phyloP scores from a whole-genome alignment of 176 grass and related monocot genomes.

The Typha latifolia region DNA sequence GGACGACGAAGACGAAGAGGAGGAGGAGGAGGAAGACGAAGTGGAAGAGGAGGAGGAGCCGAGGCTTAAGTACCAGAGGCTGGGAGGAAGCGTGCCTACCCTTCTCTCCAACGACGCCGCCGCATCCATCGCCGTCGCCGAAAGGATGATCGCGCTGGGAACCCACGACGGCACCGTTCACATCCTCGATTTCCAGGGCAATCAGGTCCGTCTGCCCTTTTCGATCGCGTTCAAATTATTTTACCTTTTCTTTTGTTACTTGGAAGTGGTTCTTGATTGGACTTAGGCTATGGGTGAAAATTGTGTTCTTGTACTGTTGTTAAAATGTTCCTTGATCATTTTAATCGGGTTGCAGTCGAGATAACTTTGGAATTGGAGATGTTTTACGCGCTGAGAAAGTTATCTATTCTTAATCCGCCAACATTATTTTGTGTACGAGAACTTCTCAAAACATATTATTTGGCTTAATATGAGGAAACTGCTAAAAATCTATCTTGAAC shows the following conservation, averaged over 20 bases:
- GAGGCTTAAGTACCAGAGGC: conserved; percentile 85
- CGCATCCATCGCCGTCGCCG: conserved; percentile 68
- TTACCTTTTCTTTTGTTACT: neutral
- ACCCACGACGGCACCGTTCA: conserved; percentile 80
- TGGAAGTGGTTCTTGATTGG: conserved; percentile 3
- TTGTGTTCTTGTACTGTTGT: neutral
- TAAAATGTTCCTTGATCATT: neutral
- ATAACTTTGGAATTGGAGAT: no score
- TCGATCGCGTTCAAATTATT: neutral
- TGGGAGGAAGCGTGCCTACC: conserved; percentile 72
- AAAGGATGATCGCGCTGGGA: conserved; percentile 89
- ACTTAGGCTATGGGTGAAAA: neutral
- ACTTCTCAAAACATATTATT: no score
- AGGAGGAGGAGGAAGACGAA: conserved; percentile 26
- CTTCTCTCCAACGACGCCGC: conserved; percentile 76
- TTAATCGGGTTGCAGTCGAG: neutral
- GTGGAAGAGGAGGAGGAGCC: conserved; percentile 65
- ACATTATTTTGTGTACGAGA: no score
- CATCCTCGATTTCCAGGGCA: conserved; percentile 98
- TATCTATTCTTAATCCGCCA: no score
- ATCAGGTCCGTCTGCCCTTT: conserved; percentile 40
- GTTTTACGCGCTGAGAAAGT: no score
- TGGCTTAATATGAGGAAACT: no score
- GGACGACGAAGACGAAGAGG: conserved; percentile 41
- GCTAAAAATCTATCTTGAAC: no score